Percentiles rank a stretch among this genome's conserved stretches.
Conservation (phyloP, 768 basidiomycete genomes). For the Tylopilus rubrobrunneus region DNA sequence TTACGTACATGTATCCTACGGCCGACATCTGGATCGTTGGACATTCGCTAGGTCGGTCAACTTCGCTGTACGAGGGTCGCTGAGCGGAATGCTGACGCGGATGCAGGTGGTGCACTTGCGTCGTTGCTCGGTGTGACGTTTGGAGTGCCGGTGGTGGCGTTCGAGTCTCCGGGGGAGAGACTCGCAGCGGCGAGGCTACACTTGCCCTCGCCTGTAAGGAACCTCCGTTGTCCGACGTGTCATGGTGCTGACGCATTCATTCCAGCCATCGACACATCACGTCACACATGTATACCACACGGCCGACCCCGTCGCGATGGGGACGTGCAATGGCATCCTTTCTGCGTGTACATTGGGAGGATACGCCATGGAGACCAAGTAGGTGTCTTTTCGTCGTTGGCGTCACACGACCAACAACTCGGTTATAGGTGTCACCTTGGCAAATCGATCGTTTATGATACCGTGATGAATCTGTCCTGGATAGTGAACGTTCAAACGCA, state of each 20-base stretch:
- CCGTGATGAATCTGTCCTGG: conserved; percentile 84
- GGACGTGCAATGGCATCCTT: conserved; percentile 75
- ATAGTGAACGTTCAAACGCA: conserved; percentile 78
- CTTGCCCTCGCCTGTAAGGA: conserved; percentile 74
- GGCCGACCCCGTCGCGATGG: conserved; percentile 93
- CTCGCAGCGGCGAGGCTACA: conserved; percentile 78
- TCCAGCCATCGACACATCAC: conserved; percentile 67
- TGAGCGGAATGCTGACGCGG: conserved; percentile 20
- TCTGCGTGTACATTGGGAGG: conserved; percentile 83
- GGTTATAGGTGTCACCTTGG: conserved; percentile 76
- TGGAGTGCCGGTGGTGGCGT: conserved; percentile 81
- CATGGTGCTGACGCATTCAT: neutral
- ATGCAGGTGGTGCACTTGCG: conserved; percentile 58
- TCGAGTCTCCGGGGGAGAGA: conserved; percentile 86
- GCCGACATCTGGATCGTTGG: conserved; percentile 87
- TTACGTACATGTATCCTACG: conserved; percentile 88
- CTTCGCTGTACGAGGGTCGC: conserved; percentile 14
- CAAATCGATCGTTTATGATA: conserved; percentile 85
- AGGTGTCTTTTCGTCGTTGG: conserved; percentile 12
- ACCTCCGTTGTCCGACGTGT: neutral
- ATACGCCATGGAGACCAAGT: conserved; percentile 85
- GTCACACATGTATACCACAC: conserved; percentile 92
- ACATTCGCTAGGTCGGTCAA: conserved; percentile 58
- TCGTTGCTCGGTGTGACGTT: conserved; percentile 85
- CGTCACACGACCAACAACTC: neutral